A percentile compares a stretch with the other conserved stretches of the same genome.
Conservation (phyloP, 495 filamentous ascomycete genomes). For the Echria macrotheca region DNA sequence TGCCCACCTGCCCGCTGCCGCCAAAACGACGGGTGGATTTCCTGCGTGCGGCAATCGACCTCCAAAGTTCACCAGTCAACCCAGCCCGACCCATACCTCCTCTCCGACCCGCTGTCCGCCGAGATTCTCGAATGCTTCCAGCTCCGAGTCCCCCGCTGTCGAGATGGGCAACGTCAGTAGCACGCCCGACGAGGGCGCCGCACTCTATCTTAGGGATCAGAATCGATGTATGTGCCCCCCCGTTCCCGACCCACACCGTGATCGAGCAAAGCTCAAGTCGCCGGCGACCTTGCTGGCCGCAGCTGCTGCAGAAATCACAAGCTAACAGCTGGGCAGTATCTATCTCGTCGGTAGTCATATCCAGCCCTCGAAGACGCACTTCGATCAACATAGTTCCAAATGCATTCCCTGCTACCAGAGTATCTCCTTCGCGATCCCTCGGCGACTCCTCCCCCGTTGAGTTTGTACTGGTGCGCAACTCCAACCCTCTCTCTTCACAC, state of each 20-base stretch:
- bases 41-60: conserved; percentile 4
- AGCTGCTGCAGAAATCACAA: background rate
- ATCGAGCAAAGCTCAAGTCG: background rate
- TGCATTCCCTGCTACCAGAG: conserved; percentile 77
- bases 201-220: conserved; percentile 85
- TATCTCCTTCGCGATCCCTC: conserved; percentile 66
- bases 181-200: conserved; percentile 78
- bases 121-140: conserved; percentile 13
- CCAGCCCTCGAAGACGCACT: conserved; percentile 66
- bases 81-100: background rate
- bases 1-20: background rate
- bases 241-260: background rate
- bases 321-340: conserved; percentile 57
- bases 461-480: conserved; percentile 74
- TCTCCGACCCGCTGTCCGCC: conserved; percentile 3
- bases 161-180: conserved; percentile 91
- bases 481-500: conserved; percentile 1
- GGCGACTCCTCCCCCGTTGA: conserved; percentile 75
- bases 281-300: background rate
- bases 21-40: conserved; percentile 8
- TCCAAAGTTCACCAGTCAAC: too few relatives aligned
- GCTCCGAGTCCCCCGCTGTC: conserved; percentile 22
- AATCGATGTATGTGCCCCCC: conserved; percentile 62
- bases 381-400: conserved; percentile 79
- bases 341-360: conserved; percentile 69